Base-by-base conservation (phyloP, 345 rosid genomes). In the Microcos paniculata region DNA sequence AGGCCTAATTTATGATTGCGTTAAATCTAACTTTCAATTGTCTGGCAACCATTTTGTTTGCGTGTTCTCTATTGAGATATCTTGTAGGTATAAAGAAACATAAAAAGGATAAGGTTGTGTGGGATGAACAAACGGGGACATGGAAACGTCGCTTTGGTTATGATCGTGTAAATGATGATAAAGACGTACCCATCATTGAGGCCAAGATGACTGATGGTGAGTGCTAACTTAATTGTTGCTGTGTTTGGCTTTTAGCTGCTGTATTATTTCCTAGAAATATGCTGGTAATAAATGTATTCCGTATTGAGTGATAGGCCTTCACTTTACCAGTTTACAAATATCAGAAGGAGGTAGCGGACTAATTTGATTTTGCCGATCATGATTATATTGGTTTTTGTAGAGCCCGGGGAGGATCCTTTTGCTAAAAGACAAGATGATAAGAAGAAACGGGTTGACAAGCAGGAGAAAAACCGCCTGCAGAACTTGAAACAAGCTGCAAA, bases 81-180 rank as follows among this genome's bases (percentile, higher is more conserved):
- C 72, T 83, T 72, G 71, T 84, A 93, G 98, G 97, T 72, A 95
- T 95, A 81, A 82, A 86, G 87, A 90, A 95, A 24, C 92, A 84
- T 40, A 93, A 91, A 79, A 95, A 87, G 73, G 98, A 95, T 84
- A 95, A 95, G 83, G 82, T 87, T 76, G 80, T 87, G 1, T 95
- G 90, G 86, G 98, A 95, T 69, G 94, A 91, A 75, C 96, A 88
- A 87, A 95, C 99, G 28, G 84, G 83, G 62, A 61, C 87, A 23
- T 95, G 97, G 90, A 95, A 95, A 82, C 96, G 96, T 33, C 87
- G 93, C 33, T 90, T 81, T 84, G 98, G 99, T 59, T 95, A 90
- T 70, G 98, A 95, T 80, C 97, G 96, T 77, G 99, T 91, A 67
- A 89, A 91, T 78, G 96, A 95, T 78, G 98, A 95, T 85, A 76